Evolutionary conservation across 164 flowering plant species (phyloP).

Genomic region (Nymphaea thermarum): DNA sequence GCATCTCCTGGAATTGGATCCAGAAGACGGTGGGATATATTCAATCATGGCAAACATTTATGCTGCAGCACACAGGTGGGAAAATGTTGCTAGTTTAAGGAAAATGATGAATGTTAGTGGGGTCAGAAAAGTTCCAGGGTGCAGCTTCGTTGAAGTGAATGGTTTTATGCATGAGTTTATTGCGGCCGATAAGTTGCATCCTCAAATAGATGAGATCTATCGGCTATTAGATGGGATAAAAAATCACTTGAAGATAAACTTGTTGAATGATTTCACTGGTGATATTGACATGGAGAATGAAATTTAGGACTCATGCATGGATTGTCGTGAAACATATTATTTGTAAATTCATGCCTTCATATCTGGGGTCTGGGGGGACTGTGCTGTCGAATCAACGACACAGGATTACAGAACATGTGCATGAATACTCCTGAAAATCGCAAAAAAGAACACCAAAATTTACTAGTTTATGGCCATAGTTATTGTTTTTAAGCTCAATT

Average conservation of each 20-base stretch:
- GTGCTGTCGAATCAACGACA: too few species aligned
- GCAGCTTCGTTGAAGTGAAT: constrained; percentile 39
- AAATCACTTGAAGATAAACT: constrained; percentile 14
- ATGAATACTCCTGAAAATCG: too few species aligned
- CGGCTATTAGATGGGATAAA: constrained; percentile 24
- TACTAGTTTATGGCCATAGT: too few species aligned
- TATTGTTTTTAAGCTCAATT: too few species aligned
- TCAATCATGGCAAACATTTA: constrained; percentile 55
- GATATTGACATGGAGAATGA: background rate
- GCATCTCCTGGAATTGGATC: constrained; percentile 41
- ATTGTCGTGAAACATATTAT: too few species aligned
- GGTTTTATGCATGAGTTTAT: constrained; percentile 40
- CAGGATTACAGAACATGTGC: too few species aligned
- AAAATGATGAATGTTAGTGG: constrained; percentile 22
- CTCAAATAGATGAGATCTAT: constrained; percentile 27
- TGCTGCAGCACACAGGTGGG: constrained; percentile 52
- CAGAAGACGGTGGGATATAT: constrained; percentile 70
- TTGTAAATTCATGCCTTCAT: too few species aligned
- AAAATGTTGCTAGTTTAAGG: constrained; percentile 45
- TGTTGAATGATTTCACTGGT: background rate
- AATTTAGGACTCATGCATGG: background rate
- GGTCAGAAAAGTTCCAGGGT: constrained; percentile 43
- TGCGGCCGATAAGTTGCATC: constrained; percentile 43
- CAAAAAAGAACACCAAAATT: too few species aligned
- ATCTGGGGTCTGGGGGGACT: too few species aligned